phyloP scores from a whole-genome alignment of 306 rosid genomes.

The Hylodesmum podocarpum region DNA sequence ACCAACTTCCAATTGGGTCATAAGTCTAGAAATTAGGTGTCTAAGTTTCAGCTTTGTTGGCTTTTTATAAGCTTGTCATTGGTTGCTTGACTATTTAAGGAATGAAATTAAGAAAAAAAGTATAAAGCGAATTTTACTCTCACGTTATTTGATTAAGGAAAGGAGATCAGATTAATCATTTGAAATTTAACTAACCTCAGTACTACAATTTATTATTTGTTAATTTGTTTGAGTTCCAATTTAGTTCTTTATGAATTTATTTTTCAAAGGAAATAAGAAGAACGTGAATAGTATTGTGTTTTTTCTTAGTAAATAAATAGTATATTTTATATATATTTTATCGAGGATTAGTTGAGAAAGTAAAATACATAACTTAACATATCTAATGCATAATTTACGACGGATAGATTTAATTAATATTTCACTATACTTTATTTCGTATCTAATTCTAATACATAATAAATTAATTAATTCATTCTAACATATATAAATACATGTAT shows the following conservation, averaged over 20 bases:
- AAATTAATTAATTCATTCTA: no score
- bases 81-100: conserved; percentile 8
- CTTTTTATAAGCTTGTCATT: background rate
- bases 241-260: background rate
- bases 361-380: no score
- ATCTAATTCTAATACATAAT: no score
- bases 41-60: conserved; percentile 9
- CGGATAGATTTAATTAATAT: no score
- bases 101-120: background rate
- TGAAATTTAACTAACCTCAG: background rate
- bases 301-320: no score
- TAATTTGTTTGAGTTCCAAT: conserved; percentile 6
- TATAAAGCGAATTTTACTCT: background rate
- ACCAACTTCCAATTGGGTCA: conserved; percentile 23
- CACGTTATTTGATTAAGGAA: background rate
- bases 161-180: background rate
- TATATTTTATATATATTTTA: no score
- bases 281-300: background rate
- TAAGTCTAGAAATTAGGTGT: conserved; percentile 20
- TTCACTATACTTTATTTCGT: no score
- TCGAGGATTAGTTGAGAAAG: no score
- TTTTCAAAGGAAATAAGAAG: background rate
- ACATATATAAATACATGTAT: no score
- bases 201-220: background rate
- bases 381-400: no score